These are phyloP conservation scores for Dactylellina leptospora DNA, from an alignment of 2,329 filamentous ascomycete genomes.

Conservation along the genomic window DNA sequence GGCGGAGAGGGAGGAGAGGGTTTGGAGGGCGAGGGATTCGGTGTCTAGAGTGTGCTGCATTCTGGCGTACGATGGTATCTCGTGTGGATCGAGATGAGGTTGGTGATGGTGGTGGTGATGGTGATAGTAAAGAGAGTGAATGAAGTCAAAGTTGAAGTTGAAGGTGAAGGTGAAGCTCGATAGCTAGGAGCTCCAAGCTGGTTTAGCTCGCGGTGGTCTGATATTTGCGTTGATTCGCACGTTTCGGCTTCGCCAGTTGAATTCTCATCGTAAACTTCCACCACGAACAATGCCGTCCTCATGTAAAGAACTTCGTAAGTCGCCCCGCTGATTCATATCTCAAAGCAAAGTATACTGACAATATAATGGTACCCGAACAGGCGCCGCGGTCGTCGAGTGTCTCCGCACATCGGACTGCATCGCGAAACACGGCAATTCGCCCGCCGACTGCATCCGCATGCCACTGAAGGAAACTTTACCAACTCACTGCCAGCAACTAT, in stretches of 20 bases:
- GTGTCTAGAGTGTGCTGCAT: conserved; percentile 26
- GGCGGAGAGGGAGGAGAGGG: conserved; percentile 68
- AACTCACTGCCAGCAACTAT: conserved; percentile 87
- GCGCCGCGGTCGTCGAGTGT: conserved; percentile 89
- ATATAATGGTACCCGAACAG: conserved; percentile 63
- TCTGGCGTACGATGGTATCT: no score
- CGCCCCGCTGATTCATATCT: conserved; percentile 11
- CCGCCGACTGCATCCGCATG: conserved; percentile 84
- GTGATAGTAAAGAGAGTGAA: neutral
- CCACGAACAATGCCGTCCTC: conserved; percentile 82
- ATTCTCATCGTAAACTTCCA: neutral
- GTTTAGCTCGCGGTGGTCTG: conserved; percentile 23
- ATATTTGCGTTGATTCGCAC: conserved; percentile 18
- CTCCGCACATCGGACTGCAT: conserved; percentile 97
- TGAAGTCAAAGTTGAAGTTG: neutral
- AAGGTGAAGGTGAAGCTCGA: neutral
- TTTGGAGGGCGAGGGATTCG: conserved; percentile 62
- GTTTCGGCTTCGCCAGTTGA: neutral
- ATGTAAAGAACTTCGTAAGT: conserved; percentile 93
- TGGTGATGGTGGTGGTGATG: conserved; percentile 1
- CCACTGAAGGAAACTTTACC: conserved; percentile 85
- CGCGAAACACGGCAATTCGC: conserved; percentile 85
- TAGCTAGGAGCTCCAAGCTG: no score
- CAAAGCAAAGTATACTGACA: conserved; percentile 19
- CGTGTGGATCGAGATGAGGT: no score